Percentiles rank a stretch among this genome's conserved stretches.
phyloP scores from a whole-genome alignment of 495 filamentous ascomycete genomes.

The Aspergillus sclerotioniger region DNA sequence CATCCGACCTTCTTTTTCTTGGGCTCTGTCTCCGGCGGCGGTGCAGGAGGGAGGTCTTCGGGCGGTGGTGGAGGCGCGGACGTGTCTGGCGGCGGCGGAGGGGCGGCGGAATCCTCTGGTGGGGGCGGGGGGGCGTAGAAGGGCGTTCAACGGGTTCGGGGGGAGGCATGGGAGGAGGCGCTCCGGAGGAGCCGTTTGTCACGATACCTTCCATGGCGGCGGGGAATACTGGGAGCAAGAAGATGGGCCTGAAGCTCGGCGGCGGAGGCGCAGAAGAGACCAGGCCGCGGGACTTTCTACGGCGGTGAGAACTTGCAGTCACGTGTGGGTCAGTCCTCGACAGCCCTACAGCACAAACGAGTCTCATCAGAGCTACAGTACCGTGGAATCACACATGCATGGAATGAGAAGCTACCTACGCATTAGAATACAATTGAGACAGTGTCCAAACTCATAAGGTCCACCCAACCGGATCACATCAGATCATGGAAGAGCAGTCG shows the following conservation, averaged over 20 bases:
- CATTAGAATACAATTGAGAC: slow-evolving; percentile 27
- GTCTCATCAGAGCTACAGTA: not conserved
- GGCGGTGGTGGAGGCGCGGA: slow-evolving; percentile 57
- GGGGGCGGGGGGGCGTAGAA: slow-evolving; percentile 57
- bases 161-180: slow-evolving; percentile 24
- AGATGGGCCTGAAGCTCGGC: not conserved
- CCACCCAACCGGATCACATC: slow-evolving; percentile 24
- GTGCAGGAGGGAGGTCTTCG: slow-evolving; percentile 53
- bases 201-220: slow-evolving; percentile 30
- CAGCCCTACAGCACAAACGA: no score
- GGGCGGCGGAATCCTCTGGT: slow-evolving; percentile 43
- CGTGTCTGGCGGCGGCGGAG: slow-evolving; percentile 45
- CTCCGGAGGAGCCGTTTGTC: slow-evolving; percentile 23
- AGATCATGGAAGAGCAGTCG: slow-evolving; percentile 8
- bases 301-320: slow-evolving; percentile 3
- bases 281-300: slow-evolving; percentile 2
- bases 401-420: slow-evolving; percentile 17
- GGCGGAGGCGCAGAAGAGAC: not conserved
- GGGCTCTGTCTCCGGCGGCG: slow-evolving; percentile 40
- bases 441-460: slow-evolving; percentile 26
- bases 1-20: slow-evolving; percentile 60
- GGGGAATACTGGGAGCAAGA: not conserved
- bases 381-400: not conserved
- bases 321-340: slow-evolving; percentile 4
- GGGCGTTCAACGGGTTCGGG: slow-evolving; percentile 40